Evolutionary conservation across 2,329 filamentous ascomycete genomes (phyloP), one percentile per base, ranked within the genome.

Genomic region (Aplosporella prunicola): DNA sequence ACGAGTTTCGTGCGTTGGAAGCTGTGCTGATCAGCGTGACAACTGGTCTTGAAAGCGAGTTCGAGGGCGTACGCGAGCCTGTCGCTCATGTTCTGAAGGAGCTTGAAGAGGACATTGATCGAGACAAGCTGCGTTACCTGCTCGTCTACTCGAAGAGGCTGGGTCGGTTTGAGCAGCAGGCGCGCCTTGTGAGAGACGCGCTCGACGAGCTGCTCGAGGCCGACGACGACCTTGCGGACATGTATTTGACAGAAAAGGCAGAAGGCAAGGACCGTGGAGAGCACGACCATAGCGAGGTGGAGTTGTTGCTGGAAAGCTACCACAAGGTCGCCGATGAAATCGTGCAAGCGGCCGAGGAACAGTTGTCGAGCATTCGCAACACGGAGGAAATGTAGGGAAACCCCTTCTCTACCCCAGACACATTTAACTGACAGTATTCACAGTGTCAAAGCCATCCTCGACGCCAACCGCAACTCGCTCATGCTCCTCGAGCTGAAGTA

Each of bases 301-400:
- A 98, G 64, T 87, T 98, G 78, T 70, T 98, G 32, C 68, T 98
- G 4, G 91, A 98, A 59, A 94, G 87, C 3, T 98, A 98, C 58
- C 86, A 96, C 60, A 96, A 96, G 60, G 81, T 98, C 27, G 89
- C 87, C 48, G 91, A 98, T 56, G 91, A 98, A 67, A 95, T 96
- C 50, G 89, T 95, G 7, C 89, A 98, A 61, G 84, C 93, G 45
- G 86, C 87, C 11, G 83, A 86, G 44, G 96, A 93, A 61, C 62
- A 96, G 47, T 88, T 96, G 39, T 89, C 83, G 8, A 87, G 85
- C 47, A 98, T 98, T 57, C 77, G 91, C 50, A 98, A 96, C 62
- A 98, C 91, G 1, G 91, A 98, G 62, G 91, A 98, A 64, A 93
- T 98, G 86, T 93, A 71, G 64, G 81, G 63, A 35, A 28, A 10